Evolutionary conservation across 2,329 filamentous ascomycete genomes (phyloP), one percentile per base, ranked within the genome.

Genomic region (Triangularia verruculosa): DNA sequence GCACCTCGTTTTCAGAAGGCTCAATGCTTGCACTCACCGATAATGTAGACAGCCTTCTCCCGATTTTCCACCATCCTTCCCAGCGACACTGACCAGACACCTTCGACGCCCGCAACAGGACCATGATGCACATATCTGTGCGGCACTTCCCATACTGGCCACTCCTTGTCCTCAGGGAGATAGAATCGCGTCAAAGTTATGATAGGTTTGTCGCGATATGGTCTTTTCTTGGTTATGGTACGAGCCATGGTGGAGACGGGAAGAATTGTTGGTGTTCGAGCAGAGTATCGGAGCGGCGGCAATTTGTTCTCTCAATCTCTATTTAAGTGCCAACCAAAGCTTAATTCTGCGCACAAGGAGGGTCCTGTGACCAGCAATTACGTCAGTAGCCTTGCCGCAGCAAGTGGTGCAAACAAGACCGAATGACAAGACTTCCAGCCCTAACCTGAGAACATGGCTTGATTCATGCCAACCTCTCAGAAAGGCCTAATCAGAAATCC

Each of bases 181-280:
- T 69, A 25, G 57, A 71, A 70, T 12, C 67, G 63, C 22, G 69
- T 70, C 69, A 64, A 70, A 17, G 63, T 71, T 7, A 53, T 43
- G 8, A 57, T 13, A 2, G 4, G 4, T 17, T 9, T 24, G 9
- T 9, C 1, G 30, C 20, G 9, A n/a, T n/a, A n/a, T n/a, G n/a
- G n/a, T 20, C 55, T n/a, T n/a, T 32, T 59, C 22, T 57, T 52
- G n/a, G 25, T 62, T 62, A 3, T n/a, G n/a, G 60, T 62, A 53
- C 54, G 60, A 6, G 61, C 54, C 61, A 62, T 62, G 54, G 9
- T 56, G 25, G 30, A 15, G 6, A 30, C 53, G 25, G 28, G 24
- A 28, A 15, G n/a, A n/a, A n/a, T n/a, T n/a, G n/a, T n/a, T n/a
- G n/a, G n/a, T n/a, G n/a, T n/a, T n/a, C n/a, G n/a, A n/a, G n/a